phyloP scores from a whole-genome alignment of 176 grass and related monocot species.

The sorghum (Sorghum bicolor) region DNA sequence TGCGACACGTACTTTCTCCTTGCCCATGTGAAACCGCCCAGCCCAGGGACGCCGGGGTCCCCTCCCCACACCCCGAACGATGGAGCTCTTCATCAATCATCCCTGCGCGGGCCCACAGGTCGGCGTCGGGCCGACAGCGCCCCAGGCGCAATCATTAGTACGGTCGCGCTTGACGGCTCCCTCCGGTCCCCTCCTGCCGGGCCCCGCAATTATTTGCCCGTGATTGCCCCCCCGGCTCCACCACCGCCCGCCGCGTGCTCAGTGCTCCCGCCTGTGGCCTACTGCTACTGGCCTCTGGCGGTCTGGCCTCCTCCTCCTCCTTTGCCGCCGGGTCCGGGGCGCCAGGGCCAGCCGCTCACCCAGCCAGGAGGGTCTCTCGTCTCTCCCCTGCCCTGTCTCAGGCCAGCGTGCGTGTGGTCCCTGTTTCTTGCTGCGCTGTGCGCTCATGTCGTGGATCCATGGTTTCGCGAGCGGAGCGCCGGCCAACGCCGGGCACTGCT shows the following conservation, averaged over 20 bases:
- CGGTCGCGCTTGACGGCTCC: conserved; percentile 36
- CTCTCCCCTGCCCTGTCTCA: too few relatives aligned
- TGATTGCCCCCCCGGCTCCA: conserved; percentile 41
- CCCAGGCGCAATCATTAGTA: conserved; percentile 71
- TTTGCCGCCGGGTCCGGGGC: background rate
- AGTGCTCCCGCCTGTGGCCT: background rate
- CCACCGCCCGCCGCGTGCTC: background rate
- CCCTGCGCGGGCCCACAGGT: conserved; percentile 24
- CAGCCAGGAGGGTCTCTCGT: too few relatives aligned
- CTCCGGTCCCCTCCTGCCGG: background rate
- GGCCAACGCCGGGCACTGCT: background rate
- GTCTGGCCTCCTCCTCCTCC: background rate
- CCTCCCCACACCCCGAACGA: too few relatives aligned
- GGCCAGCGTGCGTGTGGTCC: too few relatives aligned
- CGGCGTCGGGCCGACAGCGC: conserved; percentile 42
- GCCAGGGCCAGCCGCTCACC: background rate
- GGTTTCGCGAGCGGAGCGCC: too few relatives aligned
- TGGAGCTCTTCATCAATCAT: background rate
- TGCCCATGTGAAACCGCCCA: too few relatives aligned
- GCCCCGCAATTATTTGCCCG: conserved; percentile 45
- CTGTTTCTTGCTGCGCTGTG: too few relatives aligned
- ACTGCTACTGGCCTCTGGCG: too few relatives aligned
- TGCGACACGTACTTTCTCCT: too few relatives aligned
- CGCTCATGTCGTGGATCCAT: background rate
- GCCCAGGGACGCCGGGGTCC: too few relatives aligned